phyloP scores from a whole-genome alignment of 148 eudicot species.

The Camellia granthamiana region DNA sequence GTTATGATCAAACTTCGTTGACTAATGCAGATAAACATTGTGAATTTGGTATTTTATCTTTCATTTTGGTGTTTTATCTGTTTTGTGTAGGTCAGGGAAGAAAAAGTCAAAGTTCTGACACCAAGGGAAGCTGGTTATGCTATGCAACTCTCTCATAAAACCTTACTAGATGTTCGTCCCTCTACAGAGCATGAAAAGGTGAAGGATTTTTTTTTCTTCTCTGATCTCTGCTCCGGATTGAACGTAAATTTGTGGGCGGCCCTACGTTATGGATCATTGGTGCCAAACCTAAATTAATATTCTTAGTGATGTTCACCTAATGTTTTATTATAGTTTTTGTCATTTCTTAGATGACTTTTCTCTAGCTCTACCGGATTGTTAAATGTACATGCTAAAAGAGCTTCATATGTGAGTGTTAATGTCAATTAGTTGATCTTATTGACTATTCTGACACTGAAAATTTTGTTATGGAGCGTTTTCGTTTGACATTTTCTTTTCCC shows the following conservation, averaged over 20 bases:
- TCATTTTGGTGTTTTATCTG: slow-evolving; percentile 19
- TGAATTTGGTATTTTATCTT: neutral
- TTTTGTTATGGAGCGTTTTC: neutral
- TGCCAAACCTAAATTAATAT: neutral
- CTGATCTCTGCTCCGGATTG: neutral
- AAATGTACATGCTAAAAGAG: neutral
- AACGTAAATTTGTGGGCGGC: neutral
- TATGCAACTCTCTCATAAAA: slow-evolving; percentile 74
- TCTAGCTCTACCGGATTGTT: slow-evolving; percentile 5
- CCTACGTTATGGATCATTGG: neutral
- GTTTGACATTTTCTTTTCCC: neutral
- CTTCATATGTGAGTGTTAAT: neutral
- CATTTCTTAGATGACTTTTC: slow-evolving; percentile 7
- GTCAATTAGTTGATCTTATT: neutral
- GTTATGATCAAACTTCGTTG: neutral
- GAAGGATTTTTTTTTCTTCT: neutral
- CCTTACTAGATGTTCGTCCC: slow-evolving; percentile 90
- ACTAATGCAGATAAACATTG: neutral
- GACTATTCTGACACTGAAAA: neutral
- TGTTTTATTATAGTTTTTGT: neutral
- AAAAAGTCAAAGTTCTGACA: slow-evolving; percentile 70
- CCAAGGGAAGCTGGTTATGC: slow-evolving; percentile 98
- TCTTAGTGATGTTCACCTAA: neutral
- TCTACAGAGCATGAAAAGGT: slow-evolving; percentile 79
- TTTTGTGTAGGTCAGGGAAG: slow-evolving; percentile 73